phyloP scores from a whole-genome alignment of 2,329 filamentous ascomycete genomes.

The Volutella citrinella region DNA sequence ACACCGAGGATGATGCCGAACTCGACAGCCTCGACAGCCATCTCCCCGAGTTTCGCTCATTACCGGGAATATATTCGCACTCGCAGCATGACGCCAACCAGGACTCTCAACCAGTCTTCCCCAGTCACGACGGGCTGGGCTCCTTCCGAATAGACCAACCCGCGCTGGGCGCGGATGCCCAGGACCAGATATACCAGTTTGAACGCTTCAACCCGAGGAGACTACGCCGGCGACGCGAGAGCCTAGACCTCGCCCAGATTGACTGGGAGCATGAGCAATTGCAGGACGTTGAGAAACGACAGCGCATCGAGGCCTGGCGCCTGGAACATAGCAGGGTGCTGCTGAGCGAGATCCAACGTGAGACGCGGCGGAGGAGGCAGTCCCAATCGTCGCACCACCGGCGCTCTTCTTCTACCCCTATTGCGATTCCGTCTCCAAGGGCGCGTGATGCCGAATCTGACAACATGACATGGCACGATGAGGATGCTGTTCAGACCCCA shows the following conservation, averaged over 20 bases:
- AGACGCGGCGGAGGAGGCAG: conserved; percentile 69
- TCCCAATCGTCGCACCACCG: conserved; percentile 49
- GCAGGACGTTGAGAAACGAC: conserved; percentile 70
- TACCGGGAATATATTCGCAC: conserved; percentile 31
- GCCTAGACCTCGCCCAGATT: conserved; percentile 47
- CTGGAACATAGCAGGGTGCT: conserved; percentile 85
- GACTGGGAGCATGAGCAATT: conserved; percentile 52
- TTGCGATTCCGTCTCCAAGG: conserved; percentile 24
- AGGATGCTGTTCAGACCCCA: conserved; percentile 42
- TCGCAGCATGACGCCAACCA: conserved; percentile 23
- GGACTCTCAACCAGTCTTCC: conserved; percentile 70
- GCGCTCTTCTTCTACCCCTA: conserved; percentile 23
- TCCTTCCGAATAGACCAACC: conserved; percentile 69
- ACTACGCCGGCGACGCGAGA: conserved; percentile 52
- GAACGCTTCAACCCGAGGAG: conserved; percentile 78
- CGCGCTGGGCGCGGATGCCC: conserved; percentile 54
- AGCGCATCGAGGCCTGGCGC: conserved; percentile 87
- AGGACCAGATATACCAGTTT: conserved; percentile 86
- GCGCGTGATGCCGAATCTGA: conserved; percentile 33
- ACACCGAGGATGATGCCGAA: conserved; percentile 67
- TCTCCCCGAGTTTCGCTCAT: conserved; percentile 79
- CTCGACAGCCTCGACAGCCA: conserved; percentile 93
- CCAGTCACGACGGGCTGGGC: conserved; percentile 86
- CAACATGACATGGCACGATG: conserved; percentile 51
- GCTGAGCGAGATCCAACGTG: conserved; percentile 83